phyloP scores from a whole-genome alignment of 495 filamentous ascomycete genomes.

The Pseudevernia furfuracea region DNA sequence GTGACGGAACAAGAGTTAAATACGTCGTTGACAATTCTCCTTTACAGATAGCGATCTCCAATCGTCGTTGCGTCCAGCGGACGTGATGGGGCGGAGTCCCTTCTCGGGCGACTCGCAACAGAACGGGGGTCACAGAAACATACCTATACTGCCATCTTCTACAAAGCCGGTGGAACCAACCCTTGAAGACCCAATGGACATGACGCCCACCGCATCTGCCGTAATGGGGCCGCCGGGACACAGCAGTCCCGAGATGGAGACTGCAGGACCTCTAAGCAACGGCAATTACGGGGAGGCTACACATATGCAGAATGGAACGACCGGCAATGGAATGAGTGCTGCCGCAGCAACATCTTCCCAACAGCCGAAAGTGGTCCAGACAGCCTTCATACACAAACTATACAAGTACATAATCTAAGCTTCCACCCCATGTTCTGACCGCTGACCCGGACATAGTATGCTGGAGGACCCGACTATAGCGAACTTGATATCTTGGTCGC shows the following conservation, averaged over 20 bases:
- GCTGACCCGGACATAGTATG: conserved; percentile 63
- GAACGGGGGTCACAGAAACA: conserved; percentile 18
- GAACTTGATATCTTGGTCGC: conserved; percentile 93
- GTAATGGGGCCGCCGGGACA: conserved; percentile 37
- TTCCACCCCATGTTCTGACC: not conserved
- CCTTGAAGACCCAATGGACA: conserved; percentile 43
- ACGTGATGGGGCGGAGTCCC: conserved; percentile 24
- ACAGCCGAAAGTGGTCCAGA: conserved; percentile 96
- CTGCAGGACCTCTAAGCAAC: conserved; percentile 29
- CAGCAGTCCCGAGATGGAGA: conserved; percentile 43
- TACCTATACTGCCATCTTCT: conserved; percentile 41
- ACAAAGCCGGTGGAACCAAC: conserved; percentile 32
- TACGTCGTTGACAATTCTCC: not conserved
- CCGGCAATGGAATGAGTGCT: conserved; percentile 36
- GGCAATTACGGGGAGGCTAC: conserved; percentile 18
- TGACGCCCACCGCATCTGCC: conserved; percentile 40
- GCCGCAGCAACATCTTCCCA: conserved; percentile 82
- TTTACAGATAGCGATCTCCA: not conserved
- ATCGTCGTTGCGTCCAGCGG: not conserved
- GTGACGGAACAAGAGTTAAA: not conserved
- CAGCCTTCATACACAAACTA: conserved; percentile 98
- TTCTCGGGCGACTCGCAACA: conserved; percentile 22
- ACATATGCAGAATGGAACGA: conserved; percentile 35
- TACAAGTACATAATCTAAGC: conserved; percentile 70
- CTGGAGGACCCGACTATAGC: conserved; percentile 87